A percentile compares a stretch with the other conserved stretches of the same genome.
These are phyloP conservation scores for Geotrichum reessii DNA, from an alignment of 1,139 yeast species.

Conservation along the genomic window DNA sequence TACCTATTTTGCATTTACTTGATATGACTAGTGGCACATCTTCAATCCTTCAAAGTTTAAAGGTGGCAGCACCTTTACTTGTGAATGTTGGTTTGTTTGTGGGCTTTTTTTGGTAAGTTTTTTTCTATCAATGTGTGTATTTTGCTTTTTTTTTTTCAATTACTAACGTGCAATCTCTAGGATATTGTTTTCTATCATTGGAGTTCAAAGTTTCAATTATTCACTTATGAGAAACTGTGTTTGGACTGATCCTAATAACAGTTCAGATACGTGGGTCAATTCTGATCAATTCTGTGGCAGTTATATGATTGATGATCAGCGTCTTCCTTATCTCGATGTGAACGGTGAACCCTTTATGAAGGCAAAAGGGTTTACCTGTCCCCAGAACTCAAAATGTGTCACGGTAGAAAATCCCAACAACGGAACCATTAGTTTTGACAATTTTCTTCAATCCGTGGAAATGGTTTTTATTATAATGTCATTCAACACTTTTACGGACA, in stretches of 20 bases:
- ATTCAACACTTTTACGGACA: constrained; percentile 85
- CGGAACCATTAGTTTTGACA: constrained; percentile 77
- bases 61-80: constrained; percentile 69
- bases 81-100: constrained; percentile 75
- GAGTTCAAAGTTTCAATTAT: constrained; percentile 83
- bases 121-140: not conserved
- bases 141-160: not conserved
- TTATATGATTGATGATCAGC: constrained; percentile 42
- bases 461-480: constrained; percentile 82
- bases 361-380: constrained; percentile 78
- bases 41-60: constrained; percentile 63
- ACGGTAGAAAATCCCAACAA: constrained; percentile 65
- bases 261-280: constrained; percentile 54
- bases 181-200: constrained; percentile 72
- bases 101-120: constrained; percentile 60
- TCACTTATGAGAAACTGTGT: constrained; percentile 81
- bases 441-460: constrained; percentile 74
- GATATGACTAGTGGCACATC: constrained; percentile 74
- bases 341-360: constrained; percentile 45
- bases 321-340: constrained; percentile 49
- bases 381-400: constrained; percentile 65
- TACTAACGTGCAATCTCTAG: constrained; percentile 15
- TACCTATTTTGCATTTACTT: constrained; percentile 67
- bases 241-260: constrained; percentile 72
- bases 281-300: constrained; percentile 75